These are phyloP conservation scores for Aspergillus steynii DNA, from an alignment of 495 filamentous ascomycete species.

Conservation along the genomic window DNA sequence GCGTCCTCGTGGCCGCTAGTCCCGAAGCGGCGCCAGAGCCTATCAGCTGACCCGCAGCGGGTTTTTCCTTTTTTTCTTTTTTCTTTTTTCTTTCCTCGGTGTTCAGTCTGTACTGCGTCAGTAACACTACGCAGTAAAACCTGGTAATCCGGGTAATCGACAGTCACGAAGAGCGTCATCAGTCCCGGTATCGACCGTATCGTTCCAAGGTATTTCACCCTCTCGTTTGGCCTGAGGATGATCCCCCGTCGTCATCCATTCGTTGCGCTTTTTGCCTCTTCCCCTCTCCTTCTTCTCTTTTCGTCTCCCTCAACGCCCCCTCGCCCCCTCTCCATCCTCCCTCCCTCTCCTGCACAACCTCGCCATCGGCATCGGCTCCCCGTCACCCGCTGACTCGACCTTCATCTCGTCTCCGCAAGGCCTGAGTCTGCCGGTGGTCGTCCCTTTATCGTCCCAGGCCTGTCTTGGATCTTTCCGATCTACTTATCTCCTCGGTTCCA, in stretches of 20 bases:
- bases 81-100: not conserved
- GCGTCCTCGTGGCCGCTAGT: conserved; percentile 17
- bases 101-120: too few relatives aligned
- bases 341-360: not conserved
- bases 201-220: not conserved
- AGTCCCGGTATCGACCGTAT: not conserved
- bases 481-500: conserved; percentile 15
- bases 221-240: not conserved
- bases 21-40: conserved; percentile 11
- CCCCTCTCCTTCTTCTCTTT: not conserved
- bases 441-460: not conserved
- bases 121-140: too few relatives aligned
- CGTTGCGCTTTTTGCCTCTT: not conserved
- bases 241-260: conserved; percentile 1
- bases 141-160: too few relatives aligned
- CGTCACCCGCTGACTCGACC: not conserved
- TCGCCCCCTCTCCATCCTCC: not conserved
- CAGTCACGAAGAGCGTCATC: not conserved
- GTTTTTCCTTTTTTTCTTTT: conserved; percentile 13
- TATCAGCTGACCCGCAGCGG: conserved; percentile 30
- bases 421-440: too few relatives aligned
- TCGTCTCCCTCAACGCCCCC: conserved; percentile 1
- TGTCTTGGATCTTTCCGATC: conserved; percentile 10
- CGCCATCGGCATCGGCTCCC: not conserved
- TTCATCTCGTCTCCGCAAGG: not conserved